Conservation (phyloP, 2,329 filamentous ascomycete genomes). For the Stagonosporopsis chrysanthemi region DNA sequence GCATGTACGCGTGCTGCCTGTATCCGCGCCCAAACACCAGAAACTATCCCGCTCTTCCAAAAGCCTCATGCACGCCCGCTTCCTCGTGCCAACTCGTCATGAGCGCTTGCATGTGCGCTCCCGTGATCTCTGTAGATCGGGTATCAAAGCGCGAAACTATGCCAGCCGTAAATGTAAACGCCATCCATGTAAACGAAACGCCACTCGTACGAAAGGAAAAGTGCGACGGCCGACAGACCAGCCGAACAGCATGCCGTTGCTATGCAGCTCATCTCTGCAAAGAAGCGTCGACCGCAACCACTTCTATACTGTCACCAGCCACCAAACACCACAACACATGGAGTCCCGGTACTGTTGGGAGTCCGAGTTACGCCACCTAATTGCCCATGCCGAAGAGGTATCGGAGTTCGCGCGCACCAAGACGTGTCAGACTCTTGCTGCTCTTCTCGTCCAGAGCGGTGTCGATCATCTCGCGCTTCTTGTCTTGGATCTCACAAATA, state of each 20-base stretch:
- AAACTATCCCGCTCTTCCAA: not conserved
- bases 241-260: not conserved
- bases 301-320: not conserved
- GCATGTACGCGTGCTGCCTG: no score
- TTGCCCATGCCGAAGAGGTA: conserved; percentile 68
- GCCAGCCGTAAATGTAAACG: not conserved
- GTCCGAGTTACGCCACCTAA: not conserved
- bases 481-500: conserved; percentile 78
- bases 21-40: not conserved
- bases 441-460: conserved; percentile 80
- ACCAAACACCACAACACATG: not conserved
- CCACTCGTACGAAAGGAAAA: not conserved
- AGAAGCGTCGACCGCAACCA: not conserved
- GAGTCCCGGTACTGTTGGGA: not conserved
- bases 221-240: not conserved
- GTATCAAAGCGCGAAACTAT: conserved; percentile 14
- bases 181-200: not conserved
- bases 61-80: not conserved
- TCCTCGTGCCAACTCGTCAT: not conserved
- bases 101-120: not conserved
- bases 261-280: not conserved
- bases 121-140: conserved; percentile 18
- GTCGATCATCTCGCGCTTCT: conserved; percentile 79
- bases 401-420: conserved; percentile 71
- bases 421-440: conserved; percentile 69